Percentiles rank a stretch among this genome's conserved stretches.
Evolutionary conservation across 257 asterid species (phyloP).

Genomic region (Fraxinus excelsior): DNA sequence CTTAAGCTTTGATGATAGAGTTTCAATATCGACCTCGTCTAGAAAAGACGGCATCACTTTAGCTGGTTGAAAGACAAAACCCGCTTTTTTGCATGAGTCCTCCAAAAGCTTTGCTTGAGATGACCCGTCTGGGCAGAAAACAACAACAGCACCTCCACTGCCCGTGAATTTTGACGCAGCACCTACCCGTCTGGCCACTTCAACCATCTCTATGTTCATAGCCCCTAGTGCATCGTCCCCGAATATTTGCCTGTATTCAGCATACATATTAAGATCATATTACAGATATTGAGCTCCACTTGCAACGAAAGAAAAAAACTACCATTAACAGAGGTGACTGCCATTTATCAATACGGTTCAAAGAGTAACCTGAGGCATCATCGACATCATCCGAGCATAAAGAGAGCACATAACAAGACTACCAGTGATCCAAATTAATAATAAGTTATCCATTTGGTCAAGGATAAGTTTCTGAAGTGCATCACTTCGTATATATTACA

Average conservation of each 20-base stretch:
- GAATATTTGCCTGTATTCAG: slow-evolving; percentile 65
- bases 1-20: slow-evolving; percentile 34
- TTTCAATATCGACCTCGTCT: slow-evolving; percentile 43
- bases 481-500: no score
- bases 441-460: neutral
- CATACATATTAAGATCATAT: neutral
- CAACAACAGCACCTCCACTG: slow-evolving; percentile 93
- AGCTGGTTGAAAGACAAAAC: slow-evolving; percentile 62
- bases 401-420: neutral
- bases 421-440: neutral
- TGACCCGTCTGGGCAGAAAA: slow-evolving; percentile 78
- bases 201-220: slow-evolving; percentile 89
- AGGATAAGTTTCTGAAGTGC: no score
- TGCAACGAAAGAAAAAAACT: neutral
- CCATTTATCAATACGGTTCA: neutral
- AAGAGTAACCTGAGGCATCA: neutral
- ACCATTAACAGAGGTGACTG: neutral
- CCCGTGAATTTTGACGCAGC: slow-evolving; percentile 97
- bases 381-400: neutral
- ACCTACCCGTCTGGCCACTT: slow-evolving; percentile 70
- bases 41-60: slow-evolving; percentile 60
- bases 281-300: neutral
- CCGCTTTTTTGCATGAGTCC: slow-evolving; percentile 65
- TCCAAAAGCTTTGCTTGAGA: slow-evolving; percentile 69
- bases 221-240: slow-evolving; percentile 87